Conservation (phyloP, 306 rosid species). For the Macrotyloma uniflorum region DNA sequence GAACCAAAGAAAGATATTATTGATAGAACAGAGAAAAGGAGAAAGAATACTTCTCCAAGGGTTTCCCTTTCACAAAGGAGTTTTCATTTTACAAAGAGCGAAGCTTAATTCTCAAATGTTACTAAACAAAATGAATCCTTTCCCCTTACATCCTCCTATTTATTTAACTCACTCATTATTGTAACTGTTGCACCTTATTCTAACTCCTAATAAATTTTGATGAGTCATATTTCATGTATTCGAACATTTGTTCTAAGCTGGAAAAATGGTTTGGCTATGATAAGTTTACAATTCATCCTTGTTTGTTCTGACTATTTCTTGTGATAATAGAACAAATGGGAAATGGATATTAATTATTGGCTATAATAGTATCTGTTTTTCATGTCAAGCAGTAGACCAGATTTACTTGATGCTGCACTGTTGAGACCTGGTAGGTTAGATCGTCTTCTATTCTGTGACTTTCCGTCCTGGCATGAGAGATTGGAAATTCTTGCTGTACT, state of each 20-base stretch:
- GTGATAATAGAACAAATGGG: conserved; percentile 6
- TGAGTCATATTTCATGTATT: background rate
- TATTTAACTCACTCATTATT: background rate
- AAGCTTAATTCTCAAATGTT: background rate
- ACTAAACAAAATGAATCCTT: background rate
- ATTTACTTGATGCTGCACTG: conserved; percentile 94
- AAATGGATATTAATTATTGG: conserved; percentile 10
- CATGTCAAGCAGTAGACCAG: conserved; percentile 91
- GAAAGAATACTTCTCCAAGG: background rate
- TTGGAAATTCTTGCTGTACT: conserved; percentile 86
- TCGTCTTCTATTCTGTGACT: conserved; percentile 93
- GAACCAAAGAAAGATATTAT: background rate
- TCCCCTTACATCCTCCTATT: background rate
- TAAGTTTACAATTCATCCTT: conserved; percentile 18
- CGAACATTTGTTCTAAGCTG: background rate
- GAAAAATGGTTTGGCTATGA: conserved; percentile 11
- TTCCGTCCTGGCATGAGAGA: conserved; percentile 79
- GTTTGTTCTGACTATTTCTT: conserved; percentile 23
- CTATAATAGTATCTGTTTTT: conserved; percentile 38
- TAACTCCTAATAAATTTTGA: background rate
- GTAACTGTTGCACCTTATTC: background rate
- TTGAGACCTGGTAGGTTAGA: conserved; percentile 96
- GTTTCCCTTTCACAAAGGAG: background rate
- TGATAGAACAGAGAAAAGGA: background rate
- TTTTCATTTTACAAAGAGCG: background rate